Conservation (phyloP, 2,329 filamentous ascomycete species). For the Helminthosporium solani region DNA sequence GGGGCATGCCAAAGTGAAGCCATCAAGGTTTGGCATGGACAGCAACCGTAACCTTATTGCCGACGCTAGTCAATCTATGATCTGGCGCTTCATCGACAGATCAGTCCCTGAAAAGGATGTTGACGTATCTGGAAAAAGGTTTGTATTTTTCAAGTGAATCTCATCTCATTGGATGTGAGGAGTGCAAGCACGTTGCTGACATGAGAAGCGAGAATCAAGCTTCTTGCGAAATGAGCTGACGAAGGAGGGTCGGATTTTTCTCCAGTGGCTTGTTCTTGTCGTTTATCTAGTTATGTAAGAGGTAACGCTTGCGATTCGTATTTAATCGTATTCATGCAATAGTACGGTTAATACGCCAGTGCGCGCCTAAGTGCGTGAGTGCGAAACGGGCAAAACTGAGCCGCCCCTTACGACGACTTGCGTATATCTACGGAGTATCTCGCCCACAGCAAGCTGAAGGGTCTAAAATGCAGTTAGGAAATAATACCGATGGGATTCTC, state of each 20-base stretch:
- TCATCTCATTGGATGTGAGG: neutral
- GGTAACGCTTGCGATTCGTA: too few species aligned
- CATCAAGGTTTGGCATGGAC: too few species aligned
- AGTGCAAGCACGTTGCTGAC: conserved; percentile 18
- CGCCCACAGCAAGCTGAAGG: neutral
- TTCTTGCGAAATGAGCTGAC: conserved; percentile 8
- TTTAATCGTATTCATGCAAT: neutral
- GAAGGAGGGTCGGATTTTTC: too few species aligned
- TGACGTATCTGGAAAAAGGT: neutral
- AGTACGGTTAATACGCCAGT: conserved; percentile 20
- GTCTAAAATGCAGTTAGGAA: neutral
- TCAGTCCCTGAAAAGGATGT: neutral
- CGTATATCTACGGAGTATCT: conserved; percentile 11
- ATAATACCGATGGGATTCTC: neutral
- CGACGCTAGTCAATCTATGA: too few species aligned
- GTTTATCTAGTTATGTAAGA: too few species aligned
- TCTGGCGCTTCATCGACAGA: too few species aligned
- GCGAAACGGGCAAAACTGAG: conserved; percentile 23
- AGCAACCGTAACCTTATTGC: too few species aligned
- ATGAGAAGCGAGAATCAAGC: conserved; percentile 19
- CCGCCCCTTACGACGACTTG: conserved; percentile 34
- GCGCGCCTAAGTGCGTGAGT: conserved; percentile 30
- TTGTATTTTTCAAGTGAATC: neutral
- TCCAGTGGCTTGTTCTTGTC: too few species aligned
- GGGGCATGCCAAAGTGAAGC: too few species aligned